Percentiles rank a stretch among this genome's conserved stretches.
phyloP scores from a whole-genome alignment of 2,329 filamentous ascomycete genomes.

The Aspergillus persii region DNA sequence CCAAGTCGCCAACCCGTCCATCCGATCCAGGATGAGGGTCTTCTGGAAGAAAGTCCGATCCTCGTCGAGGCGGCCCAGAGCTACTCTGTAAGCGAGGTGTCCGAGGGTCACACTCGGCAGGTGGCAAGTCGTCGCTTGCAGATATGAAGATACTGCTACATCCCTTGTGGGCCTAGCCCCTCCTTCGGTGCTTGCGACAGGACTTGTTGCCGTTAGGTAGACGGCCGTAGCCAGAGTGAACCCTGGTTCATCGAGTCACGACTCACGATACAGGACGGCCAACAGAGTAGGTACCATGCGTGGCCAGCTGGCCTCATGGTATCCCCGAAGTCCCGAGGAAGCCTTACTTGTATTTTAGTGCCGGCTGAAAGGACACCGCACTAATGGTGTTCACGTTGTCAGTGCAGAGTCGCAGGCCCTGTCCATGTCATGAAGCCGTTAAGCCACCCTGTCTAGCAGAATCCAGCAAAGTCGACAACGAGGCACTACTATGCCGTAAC shows the following conservation, averaged over 20 bases:
- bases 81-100: background rate
- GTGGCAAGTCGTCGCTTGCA: background rate
- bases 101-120: background rate
- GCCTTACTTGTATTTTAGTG: background rate
- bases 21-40: background rate
- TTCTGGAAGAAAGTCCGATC: background rate
- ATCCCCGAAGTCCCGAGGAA: background rate
- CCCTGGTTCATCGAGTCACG: background rate
- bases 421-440: background rate
- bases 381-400: background rate
- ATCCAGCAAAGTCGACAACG: too few relatives aligned
- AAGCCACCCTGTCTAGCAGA: too few relatives aligned
- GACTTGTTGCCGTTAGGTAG: background rate
- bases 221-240: background rate
- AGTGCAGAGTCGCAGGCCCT: background rate
- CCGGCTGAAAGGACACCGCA: background rate
- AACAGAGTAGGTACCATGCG: background rate
- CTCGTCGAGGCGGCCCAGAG: background rate
- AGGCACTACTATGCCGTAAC: too few relatives aligned
- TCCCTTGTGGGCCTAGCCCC: background rate
- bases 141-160: background rate
- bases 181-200: background rate
- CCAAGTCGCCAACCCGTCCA: background rate
- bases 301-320: background rate
- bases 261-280: background rate